Base-by-base conservation (phyloP, 805 yeast species). In the Debaryomyces tyrocola region DNA sequence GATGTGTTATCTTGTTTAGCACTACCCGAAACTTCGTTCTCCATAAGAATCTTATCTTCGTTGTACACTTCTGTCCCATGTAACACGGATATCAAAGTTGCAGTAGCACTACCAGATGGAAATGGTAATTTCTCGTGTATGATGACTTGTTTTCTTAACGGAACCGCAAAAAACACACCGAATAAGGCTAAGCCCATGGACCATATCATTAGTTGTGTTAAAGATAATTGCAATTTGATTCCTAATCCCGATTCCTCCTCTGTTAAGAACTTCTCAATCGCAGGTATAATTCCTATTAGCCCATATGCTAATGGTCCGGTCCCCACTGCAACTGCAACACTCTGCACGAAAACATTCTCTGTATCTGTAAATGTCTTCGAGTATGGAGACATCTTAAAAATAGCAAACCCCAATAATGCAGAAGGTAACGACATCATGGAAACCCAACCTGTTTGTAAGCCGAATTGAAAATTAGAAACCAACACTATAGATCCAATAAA, bases 341-440 rank as follows among this genome's bases (percentile, higher is more conserved):
- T 88, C 62, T 90, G 97, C 0, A 89, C 85, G 60, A 81, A 89
- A 4, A 92, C 98, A 58, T 90, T 92, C 60, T 94, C 98, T n/a
- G 89, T 96, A 52, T 90, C 97, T 0, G 94, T 80, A 48, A 73
- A 73, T 15, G 55, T 47, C 6, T 44, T 37, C 2, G 66, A 51
- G 57, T 82, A 81, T 0, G 83, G 83, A 33, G 64, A 65, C 2
- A 85, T 56, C 4, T 84, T 88, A 72, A 91, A 92, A 15, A 87
- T 70, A 0, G 97, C 86, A 63, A 83, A 91, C 0, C 96, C 97
- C 20, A 92, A 67, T 43, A 92, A 66, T 0, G 98, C 97, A 4
- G 96, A 85, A 0, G 99, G 98, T 45, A 92, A 72, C 18, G 96
- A 87, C 99, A 92, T 94, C 99, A 92, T 92, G 9, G 97, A 90